Base-by-base conservation (phyloP, 83 land plant species). In the Picea abies region DNA sequence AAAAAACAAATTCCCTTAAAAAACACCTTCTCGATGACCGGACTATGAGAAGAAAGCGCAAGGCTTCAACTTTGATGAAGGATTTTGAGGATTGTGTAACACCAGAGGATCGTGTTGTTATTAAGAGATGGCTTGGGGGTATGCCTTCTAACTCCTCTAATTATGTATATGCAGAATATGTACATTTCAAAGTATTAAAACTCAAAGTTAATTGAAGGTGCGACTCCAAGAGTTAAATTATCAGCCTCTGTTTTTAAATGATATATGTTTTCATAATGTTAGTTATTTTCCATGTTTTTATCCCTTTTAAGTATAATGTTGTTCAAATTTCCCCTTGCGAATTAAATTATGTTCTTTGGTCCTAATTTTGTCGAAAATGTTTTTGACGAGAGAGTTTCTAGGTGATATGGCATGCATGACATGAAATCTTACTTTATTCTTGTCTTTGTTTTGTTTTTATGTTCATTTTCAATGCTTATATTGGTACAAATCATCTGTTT, bases 141-240 rank as follows among this genome's bases (percentile, higher is more conserved):
- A n/a, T n/a, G n/a, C n/a, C n/a, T n/a, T n/a, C n/a, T n/a, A n/a
- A n/a, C n/a, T n/a, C n/a, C n/a, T n/a, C n/a, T n/a, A n/a, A n/a
- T n/a, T n/a, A n/a, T n/a, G n/a, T n/a, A n/a, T n/a, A n/a, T 49
- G 11, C 82, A 78, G 25, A 84, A 80, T 60, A 86, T 90, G 60
- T 72, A 72, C 84, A 90, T 92, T 76, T 85, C 94, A 12, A 92
- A 87, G 4, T 68, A 73, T 64, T 25, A 62, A 76, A 76, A 56
- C 61, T 76, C 26, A 29, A 52, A 76, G 61, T 6, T 37, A 76
- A 76, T 62, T 25, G 37, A 49, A 76, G 77, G 77, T 44, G 10
- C 16, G 26, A 5, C n/a, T 73, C 12, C 25, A 73, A 73, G 4
- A 22, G 6, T 73, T 44, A n/a, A 73, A 44, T 44, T 72, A 35